A percentile compares a stretch with the other conserved stretches of the same genome.
Conservation (phyloP, 176 grass and related monocot species). For the Dendrocalamus sinicus region DNA sequence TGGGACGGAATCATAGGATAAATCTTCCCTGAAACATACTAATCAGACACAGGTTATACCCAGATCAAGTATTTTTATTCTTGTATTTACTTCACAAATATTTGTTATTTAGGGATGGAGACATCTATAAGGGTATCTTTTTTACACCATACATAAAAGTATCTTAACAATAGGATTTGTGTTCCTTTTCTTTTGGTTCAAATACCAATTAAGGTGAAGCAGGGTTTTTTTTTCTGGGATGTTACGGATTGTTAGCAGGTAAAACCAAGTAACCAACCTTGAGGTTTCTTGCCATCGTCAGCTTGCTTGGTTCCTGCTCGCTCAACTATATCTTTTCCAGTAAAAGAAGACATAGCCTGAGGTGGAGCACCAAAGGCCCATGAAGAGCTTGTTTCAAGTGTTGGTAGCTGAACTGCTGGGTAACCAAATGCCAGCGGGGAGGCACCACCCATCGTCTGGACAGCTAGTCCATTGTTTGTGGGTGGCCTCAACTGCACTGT, state of each 20-base stretch:
- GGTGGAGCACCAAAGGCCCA: conserved; percentile 76
- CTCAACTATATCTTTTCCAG: conserved; percentile 51
- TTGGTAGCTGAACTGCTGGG: conserved; percentile 75
- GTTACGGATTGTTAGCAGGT: not conserved
- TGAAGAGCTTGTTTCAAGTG: conserved; percentile 87
- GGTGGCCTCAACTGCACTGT: conserved; percentile 66
- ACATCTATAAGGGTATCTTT: not conserved
- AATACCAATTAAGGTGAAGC: too few species aligned
- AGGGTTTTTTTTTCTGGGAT: not conserved
- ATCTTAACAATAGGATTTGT: not conserved
- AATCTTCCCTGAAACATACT: conserved; percentile 30
- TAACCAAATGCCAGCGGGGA: conserved; percentile 86
- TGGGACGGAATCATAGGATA: not conserved
- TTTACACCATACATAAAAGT: not conserved
- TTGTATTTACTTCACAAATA: not conserved
- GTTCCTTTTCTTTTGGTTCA: not conserved
- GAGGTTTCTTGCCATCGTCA: conserved; percentile 64
- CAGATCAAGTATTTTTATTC: conserved; percentile 25
- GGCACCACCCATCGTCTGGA: conserved; percentile 40
- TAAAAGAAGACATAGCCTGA: conserved; percentile 50
- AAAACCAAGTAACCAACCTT: conserved; percentile 50
- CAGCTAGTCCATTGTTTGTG: conserved; percentile 50
- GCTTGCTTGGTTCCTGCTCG: conserved; percentile 44
- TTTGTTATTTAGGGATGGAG: conserved; percentile 20
- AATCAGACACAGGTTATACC: not conserved